A percentile compares a stretch with the other conserved stretches of the same genome.
These are phyloP conservation scores for Solanum piurae DNA, from an alignment of 257 asterid genomes.

Conservation along the genomic window DNA sequence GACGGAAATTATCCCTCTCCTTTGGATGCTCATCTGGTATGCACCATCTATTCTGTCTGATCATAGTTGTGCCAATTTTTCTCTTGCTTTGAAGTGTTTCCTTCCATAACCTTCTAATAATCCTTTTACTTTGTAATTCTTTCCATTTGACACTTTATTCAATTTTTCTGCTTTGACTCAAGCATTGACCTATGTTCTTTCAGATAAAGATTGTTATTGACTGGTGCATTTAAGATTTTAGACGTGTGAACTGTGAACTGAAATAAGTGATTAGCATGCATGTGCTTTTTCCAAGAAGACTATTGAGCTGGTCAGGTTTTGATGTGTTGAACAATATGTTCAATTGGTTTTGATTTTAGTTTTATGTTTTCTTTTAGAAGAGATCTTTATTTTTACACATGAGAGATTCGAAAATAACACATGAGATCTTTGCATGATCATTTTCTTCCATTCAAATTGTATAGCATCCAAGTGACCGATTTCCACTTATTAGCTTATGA, in stretches of 20 bases:
- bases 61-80: background rate
- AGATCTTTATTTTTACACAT: background rate
- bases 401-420: background rate
- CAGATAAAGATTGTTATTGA: background rate
- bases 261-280: background rate
- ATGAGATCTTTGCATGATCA: background rate
- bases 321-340: background rate
- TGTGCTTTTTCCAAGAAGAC: background rate
- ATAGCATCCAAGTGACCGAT: background rate
- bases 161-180: background rate
- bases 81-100: background rate
- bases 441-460: background rate
- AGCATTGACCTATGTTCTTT: background rate
- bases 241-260: background rate
- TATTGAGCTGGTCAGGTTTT: background rate
- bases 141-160: background rate
- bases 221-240: background rate
- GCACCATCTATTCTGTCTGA: background rate
- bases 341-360: background rate
- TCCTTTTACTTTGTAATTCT: background rate
- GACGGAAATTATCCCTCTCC: slow-evolving; percentile 74
- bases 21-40: slow-evolving; percentile 81
- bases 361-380: background rate
- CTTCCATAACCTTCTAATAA: background rate
- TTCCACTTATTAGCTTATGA: background rate